These are phyloP conservation scores for Amanita brunnescens DNA, from an alignment of 768 basidiomycete genomes.

Conservation along the genomic window DNA sequence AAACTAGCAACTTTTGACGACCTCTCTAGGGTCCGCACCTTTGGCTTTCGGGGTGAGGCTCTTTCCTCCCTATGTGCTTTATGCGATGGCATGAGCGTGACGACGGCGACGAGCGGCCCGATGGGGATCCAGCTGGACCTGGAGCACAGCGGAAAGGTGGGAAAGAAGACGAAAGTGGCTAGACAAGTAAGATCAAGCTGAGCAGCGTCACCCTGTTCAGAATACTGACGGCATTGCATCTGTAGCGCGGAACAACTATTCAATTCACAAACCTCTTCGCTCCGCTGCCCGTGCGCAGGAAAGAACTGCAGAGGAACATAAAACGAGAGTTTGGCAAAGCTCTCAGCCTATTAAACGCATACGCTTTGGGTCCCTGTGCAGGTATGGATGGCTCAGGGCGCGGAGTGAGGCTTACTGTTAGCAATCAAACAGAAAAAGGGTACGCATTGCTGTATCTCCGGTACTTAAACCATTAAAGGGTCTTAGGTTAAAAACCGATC, in stretches of 20 bases:
- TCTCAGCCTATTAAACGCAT: constrained; percentile 72
- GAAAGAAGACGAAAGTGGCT: constrained; percentile 54
- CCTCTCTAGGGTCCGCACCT: constrained; percentile 64
- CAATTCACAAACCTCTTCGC: constrained; percentile 63
- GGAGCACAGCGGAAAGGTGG: constrained; percentile 54
- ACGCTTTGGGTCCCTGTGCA: constrained; percentile 83
- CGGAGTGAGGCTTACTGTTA: constrained; percentile 68
- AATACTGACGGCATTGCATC: background rate
- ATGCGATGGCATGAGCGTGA: constrained; percentile 56
- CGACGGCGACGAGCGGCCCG: constrained; percentile 71
- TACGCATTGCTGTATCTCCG: constrained; percentile 25
- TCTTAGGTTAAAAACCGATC: constrained; percentile 38
- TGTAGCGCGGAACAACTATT: constrained; percentile 82
- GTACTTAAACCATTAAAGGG: background rate
- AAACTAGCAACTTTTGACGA: constrained; percentile 76
- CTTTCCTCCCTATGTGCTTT: constrained; percentile 89
- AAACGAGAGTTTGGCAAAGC: constrained; percentile 90
- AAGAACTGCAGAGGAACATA: constrained; percentile 81
- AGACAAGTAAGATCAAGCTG: constrained; percentile 49
- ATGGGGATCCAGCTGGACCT: constrained; percentile 76
- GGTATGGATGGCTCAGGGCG: constrained; percentile 32
- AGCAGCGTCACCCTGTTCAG: background rate
- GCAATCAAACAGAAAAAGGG: constrained; percentile 65
- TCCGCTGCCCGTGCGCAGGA: constrained; percentile 81
- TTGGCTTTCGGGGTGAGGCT: constrained; percentile 96